phyloP scores from a whole-genome alignment of 169 alveolate species.

The Cryptosporidium meleagridis region DNA sequence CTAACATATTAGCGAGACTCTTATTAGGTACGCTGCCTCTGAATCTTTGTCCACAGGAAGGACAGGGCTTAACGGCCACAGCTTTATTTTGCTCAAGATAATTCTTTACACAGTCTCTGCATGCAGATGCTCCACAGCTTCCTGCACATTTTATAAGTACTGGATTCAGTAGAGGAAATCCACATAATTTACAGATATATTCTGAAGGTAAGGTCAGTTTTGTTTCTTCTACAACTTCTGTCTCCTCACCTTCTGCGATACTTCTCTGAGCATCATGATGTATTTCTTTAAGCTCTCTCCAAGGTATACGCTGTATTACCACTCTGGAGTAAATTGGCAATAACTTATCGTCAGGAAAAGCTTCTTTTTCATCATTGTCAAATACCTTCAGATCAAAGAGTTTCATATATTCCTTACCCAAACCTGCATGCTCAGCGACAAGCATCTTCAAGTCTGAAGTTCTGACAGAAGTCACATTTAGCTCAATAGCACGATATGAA shows the following conservation, averaged over 20 bases:
- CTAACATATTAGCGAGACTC: constrained; percentile 62
- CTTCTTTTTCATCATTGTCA: constrained; percentile 61
- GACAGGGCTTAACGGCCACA: constrained; percentile 48
- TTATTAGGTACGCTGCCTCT: constrained; percentile 74
- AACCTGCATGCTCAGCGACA: constrained; percentile 70
- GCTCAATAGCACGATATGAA: constrained; percentile 51
- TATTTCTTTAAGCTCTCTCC: constrained; percentile 68
- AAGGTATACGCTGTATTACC: constrained; percentile 71
- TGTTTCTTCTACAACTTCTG: constrained; percentile 28
- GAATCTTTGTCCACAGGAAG: constrained; percentile 65
- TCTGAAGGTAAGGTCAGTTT: constrained; percentile 65
- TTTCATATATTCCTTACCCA: constrained; percentile 58
- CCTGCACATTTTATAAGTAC: constrained; percentile 66
- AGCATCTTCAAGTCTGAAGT: constrained; percentile 61
- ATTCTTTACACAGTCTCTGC: constrained; percentile 71
- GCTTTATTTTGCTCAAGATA: constrained; percentile 55
- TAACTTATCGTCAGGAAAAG: constrained; percentile 59
- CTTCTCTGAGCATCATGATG: constrained; percentile 68
- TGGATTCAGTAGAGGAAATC: constrained; percentile 54
- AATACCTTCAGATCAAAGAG: constrained; percentile 48
- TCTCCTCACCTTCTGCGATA: constrained; percentile 32
- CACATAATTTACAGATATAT: constrained; percentile 58
- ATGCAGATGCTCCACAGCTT: constrained; percentile 73
- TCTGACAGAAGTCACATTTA: constrained; percentile 44
- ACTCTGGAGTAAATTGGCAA: constrained; percentile 72